Evolutionary conservation across 352 stramenopile species (phyloP).

Genomic region (Saprolegnia diclina): DNA sequence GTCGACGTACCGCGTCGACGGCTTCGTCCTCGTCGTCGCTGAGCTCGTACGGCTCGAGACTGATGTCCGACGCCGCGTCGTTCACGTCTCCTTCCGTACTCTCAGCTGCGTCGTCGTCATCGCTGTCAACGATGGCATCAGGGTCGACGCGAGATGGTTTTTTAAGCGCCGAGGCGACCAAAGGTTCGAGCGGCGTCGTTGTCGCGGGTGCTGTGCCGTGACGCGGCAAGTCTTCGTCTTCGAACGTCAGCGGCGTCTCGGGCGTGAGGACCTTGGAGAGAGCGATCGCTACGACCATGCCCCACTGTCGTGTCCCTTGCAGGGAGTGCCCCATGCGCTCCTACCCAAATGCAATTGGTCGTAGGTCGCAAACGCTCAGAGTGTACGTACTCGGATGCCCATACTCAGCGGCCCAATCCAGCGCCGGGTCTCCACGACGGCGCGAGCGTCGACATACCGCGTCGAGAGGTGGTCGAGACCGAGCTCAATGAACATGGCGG

Average conservation of each 20-base stretch:
- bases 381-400: slow-evolving; percentile 18
- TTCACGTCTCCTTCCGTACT: background rate
- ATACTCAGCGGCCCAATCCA: slow-evolving; percentile 21
- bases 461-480: background rate
- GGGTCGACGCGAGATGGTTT: background rate
- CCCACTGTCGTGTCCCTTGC: background rate
- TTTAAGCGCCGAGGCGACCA: background rate
- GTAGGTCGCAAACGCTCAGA: background rate
- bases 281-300: slow-evolving; percentile 17
- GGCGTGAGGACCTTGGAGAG: slow-evolving; percentile 16
- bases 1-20: background rate
- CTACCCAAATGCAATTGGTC: background rate
- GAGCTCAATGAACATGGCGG: background rate
- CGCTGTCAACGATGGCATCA: slow-evolving; percentile 12
- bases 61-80: slow-evolving; percentile 9
- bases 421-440: background rate
- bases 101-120: slow-evolving; percentile 1
- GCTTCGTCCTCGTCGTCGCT: slow-evolving; percentile 19
- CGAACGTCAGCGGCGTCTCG: slow-evolving; percentile 11
- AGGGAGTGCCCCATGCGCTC: slow-evolving; percentile 13
- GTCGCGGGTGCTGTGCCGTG: background rate
- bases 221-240: slow-evolving; percentile 5
- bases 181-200: background rate
- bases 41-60: slow-evolving; percentile 25
- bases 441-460: background rate